A percentile compares a stretch with the other conserved stretches of the same genome.
These are phyloP conservation scores for Hypoxylon sp. DNA, from an alignment of 2,329 filamentous ascomycete species.

Conservation along the genomic window DNA sequence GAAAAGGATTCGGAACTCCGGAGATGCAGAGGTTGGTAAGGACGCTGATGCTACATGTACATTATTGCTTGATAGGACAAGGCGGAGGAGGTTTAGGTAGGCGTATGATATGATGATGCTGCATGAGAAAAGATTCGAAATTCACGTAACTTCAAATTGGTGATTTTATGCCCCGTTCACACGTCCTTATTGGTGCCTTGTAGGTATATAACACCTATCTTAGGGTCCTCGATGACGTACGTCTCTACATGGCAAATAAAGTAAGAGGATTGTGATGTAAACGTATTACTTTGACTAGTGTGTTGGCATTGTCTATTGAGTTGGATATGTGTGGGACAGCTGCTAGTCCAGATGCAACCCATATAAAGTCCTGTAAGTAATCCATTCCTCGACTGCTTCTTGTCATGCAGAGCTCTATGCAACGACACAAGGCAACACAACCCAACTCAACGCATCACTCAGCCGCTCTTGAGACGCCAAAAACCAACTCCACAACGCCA, in stretches of 20 bases:
- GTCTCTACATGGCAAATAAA: background rate
- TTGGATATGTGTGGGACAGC: constrained; percentile 3
- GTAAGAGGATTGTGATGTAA: background rate
- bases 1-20: background rate
- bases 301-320: constrained; percentile 4
- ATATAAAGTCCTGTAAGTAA: constrained; percentile 2
- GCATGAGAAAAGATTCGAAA: background rate
- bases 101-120: background rate
- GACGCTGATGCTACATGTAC: background rate
- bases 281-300: background rate
- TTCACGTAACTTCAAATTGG: too few species aligned
- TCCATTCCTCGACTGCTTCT: background rate
- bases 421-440: constrained; percentile 17
- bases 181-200: background rate
- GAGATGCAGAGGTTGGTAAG: background rate
- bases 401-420: constrained; percentile 25
- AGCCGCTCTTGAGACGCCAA: constrained; percentile 12
- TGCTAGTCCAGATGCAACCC: background rate
- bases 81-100: background rate
- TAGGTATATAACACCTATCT: background rate
- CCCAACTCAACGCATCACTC: constrained; percentile 21
- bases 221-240: background rate
- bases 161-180: background rate
- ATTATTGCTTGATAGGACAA: background rate
- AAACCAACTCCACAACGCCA: constrained; percentile 38